A percentile compares a stretch with the other conserved stretches of the same genome.
Conservation (phyloP, 1,139 yeast genomes). For the Saccharomycopsis phalli region DNA sequence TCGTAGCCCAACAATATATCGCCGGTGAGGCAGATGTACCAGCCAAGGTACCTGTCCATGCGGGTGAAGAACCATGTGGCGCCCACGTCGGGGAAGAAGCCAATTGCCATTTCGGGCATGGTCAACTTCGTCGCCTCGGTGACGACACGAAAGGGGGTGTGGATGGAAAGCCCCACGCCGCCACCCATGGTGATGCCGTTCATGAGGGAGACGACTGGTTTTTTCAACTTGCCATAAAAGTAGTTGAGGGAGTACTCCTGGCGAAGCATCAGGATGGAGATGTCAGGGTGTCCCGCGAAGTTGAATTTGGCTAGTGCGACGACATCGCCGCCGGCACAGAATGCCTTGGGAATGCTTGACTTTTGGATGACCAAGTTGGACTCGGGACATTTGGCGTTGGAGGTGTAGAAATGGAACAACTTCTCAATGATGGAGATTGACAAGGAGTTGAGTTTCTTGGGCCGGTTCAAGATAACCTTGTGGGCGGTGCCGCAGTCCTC, state of each 20-base stretch:
- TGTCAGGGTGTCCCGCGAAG: slow-evolving; percentile 38
- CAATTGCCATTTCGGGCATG: slow-evolving; percentile 98
- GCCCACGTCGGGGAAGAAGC: slow-evolving; percentile 95
- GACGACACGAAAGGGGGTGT: slow-evolving; percentile 89
- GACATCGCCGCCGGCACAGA: slow-evolving; percentile 94
- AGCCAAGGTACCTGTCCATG: slow-evolving; percentile 68
- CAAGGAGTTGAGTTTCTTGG: slow-evolving; percentile 77
- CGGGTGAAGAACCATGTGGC: slow-evolving; percentile 83
- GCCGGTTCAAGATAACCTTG: slow-evolving; percentile 68
- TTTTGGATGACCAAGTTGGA: slow-evolving; percentile 61
- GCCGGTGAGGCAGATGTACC: slow-evolving; percentile 83
- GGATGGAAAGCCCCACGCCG: slow-evolving; percentile 88
- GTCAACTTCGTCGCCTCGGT: slow-evolving; percentile 87
- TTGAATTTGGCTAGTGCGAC: slow-evolving; percentile 59
- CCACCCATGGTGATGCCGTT: slow-evolving; percentile 98
- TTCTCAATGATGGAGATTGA: slow-evolving; percentile 69
- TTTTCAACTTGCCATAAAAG: slow-evolving; percentile 67
- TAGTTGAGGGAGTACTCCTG: slow-evolving; percentile 78
- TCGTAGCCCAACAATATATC: slow-evolving; percentile 70
- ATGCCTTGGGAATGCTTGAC: slow-evolving; percentile 37
- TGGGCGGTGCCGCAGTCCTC: slow-evolving; percentile 5
- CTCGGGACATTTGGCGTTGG: slow-evolving; percentile 60
- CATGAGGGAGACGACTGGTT: slow-evolving; percentile 78
- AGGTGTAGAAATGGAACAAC: slow-evolving; percentile 65
- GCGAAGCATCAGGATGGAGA: slow-evolving; percentile 60